A percentile compares a stretch with the other conserved stretches of the same genome.
Conservation (phyloP, 306 rosid genomes). For the Cucumis cinereus region DNA sequence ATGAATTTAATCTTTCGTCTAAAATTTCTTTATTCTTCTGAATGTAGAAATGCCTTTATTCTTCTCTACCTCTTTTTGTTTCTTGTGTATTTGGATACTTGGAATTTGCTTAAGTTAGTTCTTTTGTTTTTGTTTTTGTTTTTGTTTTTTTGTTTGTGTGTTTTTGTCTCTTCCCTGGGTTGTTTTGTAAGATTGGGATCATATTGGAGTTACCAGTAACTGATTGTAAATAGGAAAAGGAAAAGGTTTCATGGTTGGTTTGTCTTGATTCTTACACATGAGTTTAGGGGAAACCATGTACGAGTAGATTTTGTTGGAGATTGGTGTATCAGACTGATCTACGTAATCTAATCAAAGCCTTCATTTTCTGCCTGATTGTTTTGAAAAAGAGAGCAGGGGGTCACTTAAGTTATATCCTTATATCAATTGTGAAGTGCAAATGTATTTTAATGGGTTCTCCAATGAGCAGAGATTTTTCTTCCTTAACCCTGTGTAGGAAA, state of each 20-base stretch:
- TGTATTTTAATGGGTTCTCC: not conserved
- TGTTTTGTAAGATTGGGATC: not conserved
- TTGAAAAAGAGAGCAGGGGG: not conserved
- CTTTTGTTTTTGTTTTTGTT: not conserved
- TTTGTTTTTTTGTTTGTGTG: not conserved
- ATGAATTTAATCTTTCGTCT: not conserved
- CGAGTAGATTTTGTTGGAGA: not conserved
- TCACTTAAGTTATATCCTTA: not conserved
- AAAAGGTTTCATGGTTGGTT: not conserved
- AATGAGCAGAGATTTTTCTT: not conserved
- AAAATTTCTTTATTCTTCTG: not conserved
- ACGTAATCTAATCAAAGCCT: not conserved
- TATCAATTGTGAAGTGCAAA: not conserved
- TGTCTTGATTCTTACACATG: not conserved
- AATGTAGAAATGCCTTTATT: slow-evolving; percentile 9
- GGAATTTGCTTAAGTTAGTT: not conserved
- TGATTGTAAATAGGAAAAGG: not conserved
- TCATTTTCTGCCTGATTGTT: not conserved
- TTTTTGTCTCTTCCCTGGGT: not conserved
- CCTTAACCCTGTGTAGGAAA: not conserved
- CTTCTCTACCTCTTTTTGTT: not conserved
- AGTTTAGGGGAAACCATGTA: not conserved
- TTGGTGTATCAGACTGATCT: not conserved
- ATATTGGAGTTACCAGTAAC: not conserved
- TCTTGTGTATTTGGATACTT: not conserved